Evolutionary conservation across 352 stramenopile genomes (phyloP), one percentile per base, ranked within the genome.

Genomic region (Globisporangium recalcitrans): DNA sequence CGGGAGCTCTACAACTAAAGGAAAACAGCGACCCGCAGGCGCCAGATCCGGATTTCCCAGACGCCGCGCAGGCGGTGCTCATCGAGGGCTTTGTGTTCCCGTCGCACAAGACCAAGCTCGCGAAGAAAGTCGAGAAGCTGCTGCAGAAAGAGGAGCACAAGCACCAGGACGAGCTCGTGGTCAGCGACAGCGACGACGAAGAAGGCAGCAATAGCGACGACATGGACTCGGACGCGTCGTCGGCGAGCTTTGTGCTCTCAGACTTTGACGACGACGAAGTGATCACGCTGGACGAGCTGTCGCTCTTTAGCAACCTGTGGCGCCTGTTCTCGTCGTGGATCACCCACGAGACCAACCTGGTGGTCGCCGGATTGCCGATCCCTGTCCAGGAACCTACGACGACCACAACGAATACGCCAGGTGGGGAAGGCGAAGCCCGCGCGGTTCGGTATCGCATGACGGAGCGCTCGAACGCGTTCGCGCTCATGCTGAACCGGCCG

Each of bases 81-180:
- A 93, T 95, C 36, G 86, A 95, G 60, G 86, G 86, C 46, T 93
- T 91, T 58, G 73, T 93, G 49, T 95, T 95, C 54, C 86, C 86
- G 31, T 72, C 77, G 44, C 86, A 95, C 71, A 95, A 95, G 64
- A 60, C 80, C 26, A 78, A 77, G 59, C 46, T 90, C 22, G 85
- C 83, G 5, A 91, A 89, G 48, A 88, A 87, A 58, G 74, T 95
- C 29, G 80, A 90, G 48, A 73, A 72, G 3, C 32, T 85, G 52
- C 65, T 85, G 27, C 62, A 67, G 58, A 70, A 69, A 13, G 58
- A 59, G 3, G 51, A 51, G 4, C 75, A 72, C 44, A 76, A 78
- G 19, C 71, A 78, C 9, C 67, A 80, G 44, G 69, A 73, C 29
- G 74, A 89, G 29, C 63, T 91, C 55, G 67, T 88, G 6, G 78